Base-by-base conservation (phyloP, 345 rosid genomes). In the Brassica incana region DNA sequence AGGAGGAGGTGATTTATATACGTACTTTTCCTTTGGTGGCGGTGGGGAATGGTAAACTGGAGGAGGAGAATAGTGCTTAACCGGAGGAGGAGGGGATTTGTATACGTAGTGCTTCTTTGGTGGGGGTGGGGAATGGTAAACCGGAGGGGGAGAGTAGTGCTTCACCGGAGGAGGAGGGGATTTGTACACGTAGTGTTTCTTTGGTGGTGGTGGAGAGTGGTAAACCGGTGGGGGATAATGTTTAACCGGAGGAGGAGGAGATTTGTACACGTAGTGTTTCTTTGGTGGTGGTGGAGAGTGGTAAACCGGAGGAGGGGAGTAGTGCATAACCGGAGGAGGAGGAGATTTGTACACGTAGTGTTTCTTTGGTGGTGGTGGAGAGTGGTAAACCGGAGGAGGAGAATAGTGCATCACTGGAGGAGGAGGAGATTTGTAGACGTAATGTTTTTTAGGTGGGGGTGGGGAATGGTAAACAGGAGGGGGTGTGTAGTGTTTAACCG, bases 241-340 rank as follows among this genome's bases (percentile, higher is more conserved):
- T 0, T 61, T 60, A 2, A 79, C 74, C 0, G 82, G 82, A 0
- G 83, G 83, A 2, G 83, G 83, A 0, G 83, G 83, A 0, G 83
- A 80, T 10, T 80, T 80, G 75, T 75, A 80, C 0, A 74, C 75
- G 66, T 80, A 74, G 2, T 73, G 82, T 0, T 79, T 74, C 16
- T 74, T 74, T 3, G 83, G 79, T 48, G 83, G 83, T 1, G 83
- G 83, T 74, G 83, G 79, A 0, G 79, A 80, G 3, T 80, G 78
- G 72, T 80, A 75, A 7, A 80, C 79, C 0, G 83, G 83, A 6
- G 75, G 65, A 0, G 82, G 82, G 4, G 77, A 58, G 4, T 73
- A 79, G 2, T 79, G 58, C 0, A 74, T 74, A 4, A 72, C 77
- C 4, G 82, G 83, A 0, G 83, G 83, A 0, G 83, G 83, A 0